These are phyloP conservation scores for Mycena citricolor DNA, from an alignment of 1,284 basidiomycete species.

Conservation along the genomic window DNA sequence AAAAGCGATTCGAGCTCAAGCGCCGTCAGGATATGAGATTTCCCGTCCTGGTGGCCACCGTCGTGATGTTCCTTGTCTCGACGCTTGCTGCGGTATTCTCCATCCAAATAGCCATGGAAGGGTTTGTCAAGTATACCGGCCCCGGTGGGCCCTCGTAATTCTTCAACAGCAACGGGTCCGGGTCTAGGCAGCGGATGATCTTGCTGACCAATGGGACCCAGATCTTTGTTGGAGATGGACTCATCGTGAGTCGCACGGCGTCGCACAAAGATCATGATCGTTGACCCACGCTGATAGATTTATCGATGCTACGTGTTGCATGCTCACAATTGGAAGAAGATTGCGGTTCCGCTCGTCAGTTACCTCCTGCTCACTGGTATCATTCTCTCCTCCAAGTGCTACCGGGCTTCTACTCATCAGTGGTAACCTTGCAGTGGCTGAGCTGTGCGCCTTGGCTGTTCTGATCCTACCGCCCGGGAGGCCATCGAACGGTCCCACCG, in stretches of 20 bases:
- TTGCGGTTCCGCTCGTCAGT: background rate
- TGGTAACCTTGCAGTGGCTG: background rate
- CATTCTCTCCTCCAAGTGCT: background rate
- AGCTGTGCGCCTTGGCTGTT: background rate
- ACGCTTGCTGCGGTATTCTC: background rate
- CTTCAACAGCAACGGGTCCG: background rate
- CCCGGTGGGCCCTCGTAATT: slow-evolving; percentile 1
- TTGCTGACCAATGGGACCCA: background rate
- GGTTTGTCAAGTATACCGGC: background rate
- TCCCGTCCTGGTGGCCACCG: background rate
- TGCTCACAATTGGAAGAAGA: background rate
- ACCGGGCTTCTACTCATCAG: no score
- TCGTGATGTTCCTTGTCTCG: slow-evolving; percentile 3
- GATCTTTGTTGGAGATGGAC: slow-evolving; percentile 1
- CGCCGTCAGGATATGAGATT: background rate
- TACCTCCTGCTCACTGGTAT: background rate
- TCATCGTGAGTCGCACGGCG: background rate
- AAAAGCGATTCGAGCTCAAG: background rate
- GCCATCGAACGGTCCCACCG: background rate
- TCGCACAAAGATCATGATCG: no score
- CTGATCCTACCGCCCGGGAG: background rate
- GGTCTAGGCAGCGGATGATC: slow-evolving; percentile 3
- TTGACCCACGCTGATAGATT: background rate
- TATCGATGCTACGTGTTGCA: slow-evolving; percentile 6
- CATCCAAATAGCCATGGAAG: background rate